Conservation (phyloP, 345 rosid species). For the Rhodamnia rubescens region DNA sequence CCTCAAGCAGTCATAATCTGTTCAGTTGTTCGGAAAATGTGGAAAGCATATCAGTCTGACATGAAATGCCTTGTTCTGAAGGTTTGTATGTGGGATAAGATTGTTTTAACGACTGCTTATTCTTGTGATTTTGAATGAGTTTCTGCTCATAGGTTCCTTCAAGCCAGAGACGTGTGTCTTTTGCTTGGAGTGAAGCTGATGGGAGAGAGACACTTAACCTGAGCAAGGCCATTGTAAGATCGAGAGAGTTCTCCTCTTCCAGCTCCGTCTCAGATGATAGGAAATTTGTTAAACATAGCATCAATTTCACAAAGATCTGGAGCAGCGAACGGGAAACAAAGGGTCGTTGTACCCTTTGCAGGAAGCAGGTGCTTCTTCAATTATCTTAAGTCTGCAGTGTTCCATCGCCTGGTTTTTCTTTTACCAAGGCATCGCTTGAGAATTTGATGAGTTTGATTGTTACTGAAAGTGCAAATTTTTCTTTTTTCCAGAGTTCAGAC, state of each 20-base stretch:
- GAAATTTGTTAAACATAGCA: slow-evolving; percentile 59
- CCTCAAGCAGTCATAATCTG: slow-evolving; percentile 88
- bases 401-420: neutral
- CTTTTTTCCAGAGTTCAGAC: slow-evolving; percentile 43
- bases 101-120: neutral
- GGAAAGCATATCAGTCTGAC: slow-evolving; percentile 70
- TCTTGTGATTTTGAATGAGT: neutral
- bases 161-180: slow-evolving; percentile 71
- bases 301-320: slow-evolving; percentile 81
- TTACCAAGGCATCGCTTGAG: neutral
- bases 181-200: slow-evolving; percentile 64
- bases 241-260: slow-evolving; percentile 54
- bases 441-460: neutral
- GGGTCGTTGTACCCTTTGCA: slow-evolving; percentile 66
- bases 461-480: neutral
- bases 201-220: slow-evolving; percentile 25
- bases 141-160: slow-evolving; percentile 60
- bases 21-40: slow-evolving; percentile 68
- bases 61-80: slow-evolving; percentile 44
- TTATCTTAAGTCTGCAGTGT: neutral
- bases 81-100: slow-evolving; percentile 25
- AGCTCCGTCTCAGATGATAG: slow-evolving; percentile 35
- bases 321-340: slow-evolving; percentile 66
- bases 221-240: slow-evolving; percentile 41
- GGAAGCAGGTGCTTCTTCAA: slow-evolving; percentile 52